Base-by-base conservation (phyloP, 257 asterid genomes). In the Plantago ovata region DNA sequence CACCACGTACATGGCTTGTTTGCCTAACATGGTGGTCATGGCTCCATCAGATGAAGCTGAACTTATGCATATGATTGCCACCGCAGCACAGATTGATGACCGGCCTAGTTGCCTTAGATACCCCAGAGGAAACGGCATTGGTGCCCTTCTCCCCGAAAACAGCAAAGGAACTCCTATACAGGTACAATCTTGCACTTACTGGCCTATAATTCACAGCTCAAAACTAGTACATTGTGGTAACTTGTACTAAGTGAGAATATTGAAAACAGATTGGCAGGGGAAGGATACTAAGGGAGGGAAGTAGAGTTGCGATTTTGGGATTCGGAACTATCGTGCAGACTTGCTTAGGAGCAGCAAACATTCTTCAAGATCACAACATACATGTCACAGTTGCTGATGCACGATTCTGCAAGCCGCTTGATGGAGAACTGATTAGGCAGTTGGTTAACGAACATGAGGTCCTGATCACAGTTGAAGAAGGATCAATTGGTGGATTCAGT, bases 21-120 rank as follows among this genome's bases (percentile, higher is more conserved):
- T 84, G 47, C 94, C 89, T 2, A 84, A 84, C 39, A 84, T 84
- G 89, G 77, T 84, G 15, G 94, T 85, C 64, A 85, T 85, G 94
- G 94, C 94, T 32, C 94, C 94, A 1, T 72, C 94, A 2, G 85
- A 82, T 7, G 94, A 85, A 72, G 82, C 77, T 0, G 94, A 85
- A 65, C 82, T 85, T 2, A 77, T 85, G 81, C 84, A 82, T 72
- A 79, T 85, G 90, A 60, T 85, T 12, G 94, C 94, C 46, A 85
- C 94, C 0, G 87, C 90, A 6, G 87, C 82, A 0, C 28, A 21
- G 13, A 85, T 85, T 7, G 81, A 85, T 13, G 89, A 85, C 16
- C 65, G 84, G 28, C 94, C 87, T 13, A 75, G 90, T 55, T 82
- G 90, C 62, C 65, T 85, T n/a, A 60, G 94, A 21, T 85, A 73